phyloP scores from a whole-genome alignment of 352 stramenopile genomes.

The Globisporangium apiculatum region DNA sequence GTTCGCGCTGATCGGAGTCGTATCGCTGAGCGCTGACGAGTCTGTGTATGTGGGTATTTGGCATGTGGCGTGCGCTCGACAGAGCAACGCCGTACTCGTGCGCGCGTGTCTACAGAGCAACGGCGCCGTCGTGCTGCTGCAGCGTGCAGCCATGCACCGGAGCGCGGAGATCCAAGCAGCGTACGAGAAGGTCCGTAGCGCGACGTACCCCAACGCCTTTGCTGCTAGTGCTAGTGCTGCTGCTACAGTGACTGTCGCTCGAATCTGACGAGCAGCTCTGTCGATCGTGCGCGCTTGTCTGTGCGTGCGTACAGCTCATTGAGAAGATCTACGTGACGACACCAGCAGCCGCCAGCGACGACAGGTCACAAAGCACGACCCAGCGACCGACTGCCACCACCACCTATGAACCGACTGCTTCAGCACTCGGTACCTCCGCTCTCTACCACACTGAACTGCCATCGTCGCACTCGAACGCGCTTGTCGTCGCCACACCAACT shows the following conservation, averaged over 20 bases:
- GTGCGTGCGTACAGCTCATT: slow-evolving; percentile 19
- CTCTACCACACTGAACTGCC: too few relatives aligned
- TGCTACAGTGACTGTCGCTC: too few relatives aligned
- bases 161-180: slow-evolving; percentile 23
- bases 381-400: neutral
- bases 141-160: slow-evolving; percentile 25
- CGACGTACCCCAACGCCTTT: neutral
- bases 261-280: neutral
- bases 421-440: too few relatives aligned
- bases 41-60: too few relatives aligned
- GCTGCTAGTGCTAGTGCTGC: too few relatives aligned
- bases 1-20: too few relatives aligned
- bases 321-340: slow-evolving; percentile 30
- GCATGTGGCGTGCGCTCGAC: too few relatives aligned
- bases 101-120: slow-evolving; percentile 27
- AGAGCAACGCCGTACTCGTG: slow-evolving; percentile 15
- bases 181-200: slow-evolving; percentile 30
- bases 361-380: neutral
- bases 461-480: slow-evolving; percentile 1
- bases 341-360: neutral
- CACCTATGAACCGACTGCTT: neutral
- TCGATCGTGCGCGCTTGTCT: neutral
- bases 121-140: slow-evolving; percentile 27
- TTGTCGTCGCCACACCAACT: slow-evolving; percentile 2
- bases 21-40: too few relatives aligned